These are phyloP conservation scores for Plasmodium sp. DNA, from an alignment of 169 alveolate genomes.

Conservation along the genomic window DNA sequence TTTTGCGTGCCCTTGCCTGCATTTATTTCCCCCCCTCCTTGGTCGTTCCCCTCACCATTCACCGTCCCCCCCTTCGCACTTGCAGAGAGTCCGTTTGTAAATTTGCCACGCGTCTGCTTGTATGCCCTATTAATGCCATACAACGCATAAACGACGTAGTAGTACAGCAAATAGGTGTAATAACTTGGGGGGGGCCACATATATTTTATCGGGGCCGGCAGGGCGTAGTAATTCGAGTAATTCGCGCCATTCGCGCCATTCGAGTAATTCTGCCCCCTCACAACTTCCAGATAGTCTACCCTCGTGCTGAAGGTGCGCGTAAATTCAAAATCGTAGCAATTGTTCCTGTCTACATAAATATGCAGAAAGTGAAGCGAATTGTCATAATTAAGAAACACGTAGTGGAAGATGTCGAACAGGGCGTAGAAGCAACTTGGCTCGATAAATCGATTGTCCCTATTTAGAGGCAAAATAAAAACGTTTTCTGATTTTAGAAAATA, in stretches of 20 bases:
- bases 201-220: constrained; percentile 58
- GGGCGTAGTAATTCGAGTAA: constrained; percentile 33
- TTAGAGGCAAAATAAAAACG: constrained; percentile 53
- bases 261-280: constrained; percentile 7
- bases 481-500: constrained; percentile 15
- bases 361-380: constrained; percentile 59
- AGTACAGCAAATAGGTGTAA: constrained; percentile 51
- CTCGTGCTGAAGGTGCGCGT: neutral
- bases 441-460: constrained; percentile 33
- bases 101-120: neutral
- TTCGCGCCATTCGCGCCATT: neutral
- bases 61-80: neutral
- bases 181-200: constrained; percentile 53
- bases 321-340: constrained; percentile 61
- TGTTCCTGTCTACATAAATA: constrained; percentile 20
- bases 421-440: constrained; percentile 48
- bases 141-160: constrained; percentile 9
- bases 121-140: constrained; percentile 4
- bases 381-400: constrained; percentile 64
- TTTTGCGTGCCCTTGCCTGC: neutral
- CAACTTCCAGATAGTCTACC: constrained; percentile 33
- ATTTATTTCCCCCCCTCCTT: neutral
- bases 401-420: constrained; percentile 50
- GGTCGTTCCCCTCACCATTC: neutral
- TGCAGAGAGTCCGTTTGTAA: neutral